Evolutionary conservation across 495 filamentous ascomycete genomes (phyloP), one percentile per base, ranked within the genome.

Genomic region (Penicillium turbatum): DNA sequence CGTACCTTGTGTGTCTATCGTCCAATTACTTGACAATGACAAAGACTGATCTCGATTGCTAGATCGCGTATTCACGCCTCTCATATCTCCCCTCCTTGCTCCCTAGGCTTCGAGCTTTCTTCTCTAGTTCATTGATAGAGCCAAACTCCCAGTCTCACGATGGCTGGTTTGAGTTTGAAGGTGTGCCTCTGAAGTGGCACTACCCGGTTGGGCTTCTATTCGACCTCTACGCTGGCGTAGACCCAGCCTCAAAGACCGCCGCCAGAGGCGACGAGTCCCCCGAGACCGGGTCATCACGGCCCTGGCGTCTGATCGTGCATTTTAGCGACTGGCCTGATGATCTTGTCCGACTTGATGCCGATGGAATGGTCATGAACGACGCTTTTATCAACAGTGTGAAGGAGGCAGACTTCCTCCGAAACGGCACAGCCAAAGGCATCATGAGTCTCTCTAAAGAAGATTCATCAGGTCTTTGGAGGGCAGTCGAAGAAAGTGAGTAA

Each of bases 361-460:
- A 82, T 13, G 82, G 82, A 9, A 79, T 80, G 62, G 74, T 82
- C 31, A 73, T 81, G 62, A 83, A 87, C 51, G 93, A 97, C 66
- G 86, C 90, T 0, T 97, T 90, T 66, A 89, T 95, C 56, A 96
- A 98, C 61, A 87, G 83, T 56, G 89, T 95, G 54, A 99, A 97
- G 69, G 92, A 96, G 78, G 95, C 93, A 16, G 92, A 96, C 64
- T 96, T 90, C 61, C 74, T 96, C 30, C 83, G 93, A 31, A 91
- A 95, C 54, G 91, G 93, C 16, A 95, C 85, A 11, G 92, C 91
- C 2, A 91, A 92, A 65, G 86, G 84, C 31, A 92, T 97, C 53
- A 97, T 97, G 95, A 87, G 82, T 32, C 72, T 97, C 50, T 90
- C 86, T 26, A 92, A 90, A 68, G 87, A 91, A 29, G 84, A 97